A percentile compares a stretch with the other conserved stretches of the same genome.
These are phyloP conservation scores for Asterochloris erici DNA, from an alignment of 139 green algal species.

Conservation along the genomic window DNA sequence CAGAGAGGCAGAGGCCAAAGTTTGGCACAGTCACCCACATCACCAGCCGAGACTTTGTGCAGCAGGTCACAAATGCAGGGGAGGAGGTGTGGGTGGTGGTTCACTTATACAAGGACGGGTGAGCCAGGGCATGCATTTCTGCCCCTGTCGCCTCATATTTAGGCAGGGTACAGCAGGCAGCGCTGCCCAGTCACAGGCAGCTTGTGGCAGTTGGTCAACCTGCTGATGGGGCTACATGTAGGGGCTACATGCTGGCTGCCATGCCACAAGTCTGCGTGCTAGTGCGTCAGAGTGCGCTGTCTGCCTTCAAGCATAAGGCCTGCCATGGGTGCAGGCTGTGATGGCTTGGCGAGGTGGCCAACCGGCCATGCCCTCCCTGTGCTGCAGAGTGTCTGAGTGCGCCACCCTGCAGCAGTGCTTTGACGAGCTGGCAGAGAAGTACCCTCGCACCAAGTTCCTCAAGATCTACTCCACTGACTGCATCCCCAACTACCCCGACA, in stretches of 20 bases:
- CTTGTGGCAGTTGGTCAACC: too few species aligned
- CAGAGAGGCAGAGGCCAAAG: constrained; percentile 23
- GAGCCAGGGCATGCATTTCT: background rate
- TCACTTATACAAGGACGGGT: constrained; percentile 80
- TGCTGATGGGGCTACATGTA: too few species aligned
- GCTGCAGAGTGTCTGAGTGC: constrained; percentile 56
- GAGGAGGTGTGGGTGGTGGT: constrained; percentile 74
- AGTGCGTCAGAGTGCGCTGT: too few species aligned
- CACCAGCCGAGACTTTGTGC: constrained; percentile 67
- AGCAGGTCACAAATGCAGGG: constrained; percentile 76
- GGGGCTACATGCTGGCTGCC: too few species aligned
- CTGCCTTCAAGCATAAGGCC: too few species aligned
- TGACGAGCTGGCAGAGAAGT: constrained; percentile 65
- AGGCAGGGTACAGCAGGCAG: too few species aligned
- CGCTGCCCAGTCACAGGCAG: too few species aligned
- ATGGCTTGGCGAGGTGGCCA: background rate
- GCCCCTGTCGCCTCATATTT: too few species aligned
- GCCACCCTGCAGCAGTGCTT: constrained; percentile 63
- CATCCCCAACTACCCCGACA: constrained; percentile 83
- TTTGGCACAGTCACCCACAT: constrained; percentile 75
- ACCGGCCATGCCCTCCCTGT: too few species aligned
- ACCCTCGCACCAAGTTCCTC: constrained; percentile 85
- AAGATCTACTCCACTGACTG: constrained; percentile 82
- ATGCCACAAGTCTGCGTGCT: too few species aligned
- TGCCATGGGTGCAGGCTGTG: background rate